These are phyloP conservation scores for Pichia inconspicua DNA, from an alignment of 1,139 yeast species.

Conservation along the genomic window DNA sequence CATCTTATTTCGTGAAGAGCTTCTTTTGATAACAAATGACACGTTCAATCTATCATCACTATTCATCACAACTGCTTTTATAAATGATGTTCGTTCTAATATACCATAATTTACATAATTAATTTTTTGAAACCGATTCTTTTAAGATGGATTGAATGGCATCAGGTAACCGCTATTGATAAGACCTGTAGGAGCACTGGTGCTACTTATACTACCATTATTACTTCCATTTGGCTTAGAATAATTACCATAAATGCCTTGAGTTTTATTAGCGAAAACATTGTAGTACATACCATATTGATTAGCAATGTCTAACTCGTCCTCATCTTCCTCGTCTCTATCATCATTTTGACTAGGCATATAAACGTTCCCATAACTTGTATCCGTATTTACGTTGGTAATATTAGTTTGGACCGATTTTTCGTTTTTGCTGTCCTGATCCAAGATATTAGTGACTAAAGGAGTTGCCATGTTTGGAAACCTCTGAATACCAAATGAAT, in stretches of 20 bases:
- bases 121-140: neutral
- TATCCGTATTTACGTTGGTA: conserved; percentile 5
- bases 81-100: neutral
- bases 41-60: neutral
- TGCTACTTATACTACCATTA: neutral
- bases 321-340: conserved; percentile 26
- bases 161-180: conserved; percentile 23
- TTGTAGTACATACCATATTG: conserved; percentile 28
- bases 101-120: neutral
- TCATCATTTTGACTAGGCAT: conserved; percentile 22
- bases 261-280: conserved; percentile 19
- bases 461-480: conserved; percentile 19
- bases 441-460: conserved; percentile 3
- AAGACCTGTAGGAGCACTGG: conserved; percentile 10
- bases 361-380: conserved; percentile 15
- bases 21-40: conserved; percentile 17
- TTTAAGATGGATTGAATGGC: conserved; percentile 32
- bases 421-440: conserved; percentile 4
- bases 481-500: conserved; percentile 17
- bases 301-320: conserved; percentile 24
- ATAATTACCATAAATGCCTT: conserved; percentile 6
- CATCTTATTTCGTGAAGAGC: conserved; percentile 65
- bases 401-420: conserved; percentile 9
- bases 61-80: neutral
- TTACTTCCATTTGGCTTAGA: conserved; percentile 3